phyloP scores from a whole-genome alignment of 2,329 filamentous ascomycete species.

The Penicillium sp. region DNA sequence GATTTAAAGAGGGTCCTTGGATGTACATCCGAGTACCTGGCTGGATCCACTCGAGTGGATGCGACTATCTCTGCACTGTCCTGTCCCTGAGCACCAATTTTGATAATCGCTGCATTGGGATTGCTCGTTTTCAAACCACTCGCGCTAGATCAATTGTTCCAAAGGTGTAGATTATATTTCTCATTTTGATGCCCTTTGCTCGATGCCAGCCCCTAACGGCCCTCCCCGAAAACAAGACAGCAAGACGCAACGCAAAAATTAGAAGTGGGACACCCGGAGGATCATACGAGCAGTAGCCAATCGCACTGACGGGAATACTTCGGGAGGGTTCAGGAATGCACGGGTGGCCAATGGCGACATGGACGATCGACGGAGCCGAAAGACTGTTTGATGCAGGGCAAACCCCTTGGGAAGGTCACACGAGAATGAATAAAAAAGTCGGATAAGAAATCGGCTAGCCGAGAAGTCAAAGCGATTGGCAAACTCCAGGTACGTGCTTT shows the following conservation, averaged over 20 bases:
- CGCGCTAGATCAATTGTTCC: too few relatives aligned
- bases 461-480: not conserved
- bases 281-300: not conserved
- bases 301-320: not conserved
- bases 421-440: not conserved
- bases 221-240: not conserved
- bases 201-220: too few relatives aligned
- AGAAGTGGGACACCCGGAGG: not conserved
- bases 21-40: not conserved
- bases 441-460: not conserved
- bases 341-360: not conserved
- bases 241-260: not conserved
- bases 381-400: not conserved
- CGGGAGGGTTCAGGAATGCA: constrained; percentile 1
- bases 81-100: not conserved
- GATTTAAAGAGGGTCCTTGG: not conserved
- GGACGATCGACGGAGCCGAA: not conserved
- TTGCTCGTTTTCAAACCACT: too few relatives aligned
- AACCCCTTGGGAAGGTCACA: not conserved
- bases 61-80: not conserved
- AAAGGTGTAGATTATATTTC: too few relatives aligned
- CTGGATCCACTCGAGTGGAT: not conserved
- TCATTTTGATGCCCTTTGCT: too few relatives aligned
- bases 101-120: not conserved
- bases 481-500: constrained; percentile 2